Conservation (phyloP, 1,284 basidiomycete species). For the Apiotrichum akiyoshidainum region DNA sequence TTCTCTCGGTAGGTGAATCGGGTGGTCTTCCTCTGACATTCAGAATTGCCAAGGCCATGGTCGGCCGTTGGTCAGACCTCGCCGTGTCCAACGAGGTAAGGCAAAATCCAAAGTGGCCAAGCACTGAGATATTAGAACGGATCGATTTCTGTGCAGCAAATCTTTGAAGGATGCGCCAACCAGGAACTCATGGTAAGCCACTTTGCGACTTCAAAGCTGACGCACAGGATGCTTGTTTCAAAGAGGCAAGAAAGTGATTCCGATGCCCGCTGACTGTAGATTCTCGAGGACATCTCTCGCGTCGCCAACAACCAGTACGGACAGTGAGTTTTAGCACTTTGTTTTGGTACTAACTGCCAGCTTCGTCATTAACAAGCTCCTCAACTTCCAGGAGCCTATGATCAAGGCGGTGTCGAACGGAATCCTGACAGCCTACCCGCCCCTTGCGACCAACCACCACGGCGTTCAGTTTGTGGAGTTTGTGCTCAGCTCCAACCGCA, state of each 20-base stretch:
- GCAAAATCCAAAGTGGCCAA: background rate
- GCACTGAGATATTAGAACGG: conserved; percentile 31
- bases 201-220: background rate
- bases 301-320: conserved; percentile 46
- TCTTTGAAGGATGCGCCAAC: conserved; percentile 44
- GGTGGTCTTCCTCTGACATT: background rate
- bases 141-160: conserved; percentile 46
- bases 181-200: conserved; percentile 38
- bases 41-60: conserved; percentile 40
- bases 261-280: conserved; percentile 21
- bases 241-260: conserved; percentile 26
- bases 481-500: conserved; percentile 30
- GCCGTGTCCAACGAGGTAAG: conserved; percentile 41
- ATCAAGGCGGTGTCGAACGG: conserved; percentile 29
- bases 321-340: conserved; percentile 35
- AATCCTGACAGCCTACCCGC: conserved; percentile 42
- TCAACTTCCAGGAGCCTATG: conserved; percentile 30
- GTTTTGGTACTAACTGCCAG: conserved; percentile 17
- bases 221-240: conserved; percentile 35
- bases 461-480: conserved; percentile 46
- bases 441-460: conserved; percentile 44
- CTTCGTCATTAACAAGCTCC: conserved; percentile 43
- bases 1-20: conserved; percentile 32
- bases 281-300: conserved; percentile 35
- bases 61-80: conserved; percentile 39